Evolutionary conservation across 805 yeast species (phyloP), one percentile per base, ranked within the genome.

Genomic region (Hanseniaspora jakobsenii): DNA sequence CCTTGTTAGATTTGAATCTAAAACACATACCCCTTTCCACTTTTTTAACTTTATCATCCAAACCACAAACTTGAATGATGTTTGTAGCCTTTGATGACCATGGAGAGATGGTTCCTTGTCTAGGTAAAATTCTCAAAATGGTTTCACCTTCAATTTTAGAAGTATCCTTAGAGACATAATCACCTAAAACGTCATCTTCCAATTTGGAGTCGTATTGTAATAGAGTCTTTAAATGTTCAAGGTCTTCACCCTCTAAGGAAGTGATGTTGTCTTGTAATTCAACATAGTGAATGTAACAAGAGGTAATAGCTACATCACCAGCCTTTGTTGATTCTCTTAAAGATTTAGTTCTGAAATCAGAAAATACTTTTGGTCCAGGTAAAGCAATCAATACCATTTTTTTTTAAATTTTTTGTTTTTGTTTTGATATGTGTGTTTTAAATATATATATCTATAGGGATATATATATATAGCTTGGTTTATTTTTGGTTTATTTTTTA

Each of bases 31-130:
- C 99, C 58, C 98, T 77, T 67, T 91, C 99, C 47, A 91, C 78
- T 55, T 97, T 74, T 56, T 76, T 83, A 38, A 91, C 69, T 49
- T 70, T 72, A 16, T 70, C 68, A 30, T 69, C 72, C 49, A 91
- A 70, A 8, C 95, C 95, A 65, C 95, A 84, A 47, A 83, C 94
- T 47, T 78, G 75, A 42, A 87, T 73, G 53, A 91, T 91, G 64
- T 91, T 89, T 32, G 98, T 87, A 22, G 99, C 99, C 66, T 91
- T 91, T 12, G 97, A 87, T 8, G 95, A 84, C 99, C 99, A 91
- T 27, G 98, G 97, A 21, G 97, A 87, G 52, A 91, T 89, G 10
- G 98, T 91, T 49, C 98, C 98, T 6, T 86, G 68, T 62, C 97
- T 76, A 35, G 99, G 98, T 42, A 86, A 69, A 42, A 91, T 71